Evolutionary conservation across 306 rosid species (phyloP).

Genomic region (Lotus japonicus): DNA sequence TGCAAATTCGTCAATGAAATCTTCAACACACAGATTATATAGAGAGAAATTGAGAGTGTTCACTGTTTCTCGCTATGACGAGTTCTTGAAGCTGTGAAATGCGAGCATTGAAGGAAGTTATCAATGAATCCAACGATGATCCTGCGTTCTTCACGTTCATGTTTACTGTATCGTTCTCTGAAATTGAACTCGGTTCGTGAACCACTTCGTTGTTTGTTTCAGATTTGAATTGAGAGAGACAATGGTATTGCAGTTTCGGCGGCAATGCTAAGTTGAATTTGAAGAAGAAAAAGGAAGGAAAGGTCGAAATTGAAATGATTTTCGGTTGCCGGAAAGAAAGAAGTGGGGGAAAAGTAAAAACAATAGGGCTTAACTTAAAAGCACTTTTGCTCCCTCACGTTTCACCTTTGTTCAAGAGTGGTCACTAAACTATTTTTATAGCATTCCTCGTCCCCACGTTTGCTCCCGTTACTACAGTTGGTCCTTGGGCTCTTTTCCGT

Average conservation of each 20-base stretch:
- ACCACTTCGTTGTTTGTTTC: background rate
- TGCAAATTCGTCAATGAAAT: background rate
- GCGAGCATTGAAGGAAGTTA: constrained; percentile 63
- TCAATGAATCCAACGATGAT: constrained; percentile 51
- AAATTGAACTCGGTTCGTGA: background rate
- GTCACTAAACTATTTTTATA: too few relatives aligned
- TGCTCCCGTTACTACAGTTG: too few relatives aligned
- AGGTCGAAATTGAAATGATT: too few relatives aligned
- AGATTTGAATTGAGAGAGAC: background rate
- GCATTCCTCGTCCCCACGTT: too few relatives aligned
- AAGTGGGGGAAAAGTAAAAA: too few relatives aligned
- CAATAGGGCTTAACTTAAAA: too few relatives aligned
- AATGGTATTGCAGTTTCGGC: background rate
- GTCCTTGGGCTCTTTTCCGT: too few relatives aligned
- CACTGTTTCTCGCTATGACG: constrained; percentile 82
- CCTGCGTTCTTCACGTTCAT: constrained; percentile 64
- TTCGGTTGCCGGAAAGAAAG: too few relatives aligned
- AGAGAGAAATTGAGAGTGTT: background rate
- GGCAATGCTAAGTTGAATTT: background rate
- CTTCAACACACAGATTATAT: background rate
- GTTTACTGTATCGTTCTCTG: background rate
- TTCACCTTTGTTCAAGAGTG: too few relatives aligned
- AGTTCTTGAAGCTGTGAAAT: constrained; percentile 80
- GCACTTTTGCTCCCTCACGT: too few relatives aligned
- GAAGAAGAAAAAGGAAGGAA: too few relatives aligned